Base-by-base conservation (phyloP, 2,329 filamentous ascomycete genomes). In the Penicillium paneum region DNA sequence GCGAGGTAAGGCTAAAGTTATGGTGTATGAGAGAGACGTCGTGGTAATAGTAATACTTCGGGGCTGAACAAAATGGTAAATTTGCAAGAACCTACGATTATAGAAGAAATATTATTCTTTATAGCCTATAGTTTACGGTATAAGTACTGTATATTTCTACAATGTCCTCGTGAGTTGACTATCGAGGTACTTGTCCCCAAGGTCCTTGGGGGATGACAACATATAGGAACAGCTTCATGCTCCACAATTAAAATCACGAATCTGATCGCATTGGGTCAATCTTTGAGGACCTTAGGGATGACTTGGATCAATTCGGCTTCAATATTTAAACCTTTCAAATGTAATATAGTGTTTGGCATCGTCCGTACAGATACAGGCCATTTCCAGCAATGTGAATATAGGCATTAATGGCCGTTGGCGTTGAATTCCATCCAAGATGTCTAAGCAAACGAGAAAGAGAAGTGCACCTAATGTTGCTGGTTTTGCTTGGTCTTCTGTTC, bases 111-210 rank as follows among this genome's bases (percentile, higher is more conserved):
- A 17, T 4, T 0, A 43, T 21, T 48, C 34, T 42, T 54, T 54
- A 28, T 28, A 28, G 26, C 8, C 26, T 58, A 12, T 40, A 28
- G 1, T 8, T 24, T 47, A 31, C 5, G 34, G 24, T 11, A 15
- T 39, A 5, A 15, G 5, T 19, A n/a, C n/a, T n/a, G n/a, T n/a
- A n/a, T 13, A 34, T 31, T 58, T 46, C 54, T 59, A 35, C 58
- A 63, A 59, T 65, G 60, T 62, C 57, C 57, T 54, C 60, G 52
- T 31, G n/a, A 11, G 28, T 19, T 54, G 48, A 49, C 63, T 55
- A 65, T 62, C 68, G 60, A 68, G 68, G 68, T 71, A 71, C 68
- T 67, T 63, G 57, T 54, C 62, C 64, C 60, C 68, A 71, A 69
- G 68, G 68, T 71, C 66, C 68, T 61, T 68, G 40, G 28, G 31